These are phyloP conservation scores for Zygoascus biomembranicola DNA, from an alignment of 805 yeast genomes.

Conservation along the genomic window DNA sequence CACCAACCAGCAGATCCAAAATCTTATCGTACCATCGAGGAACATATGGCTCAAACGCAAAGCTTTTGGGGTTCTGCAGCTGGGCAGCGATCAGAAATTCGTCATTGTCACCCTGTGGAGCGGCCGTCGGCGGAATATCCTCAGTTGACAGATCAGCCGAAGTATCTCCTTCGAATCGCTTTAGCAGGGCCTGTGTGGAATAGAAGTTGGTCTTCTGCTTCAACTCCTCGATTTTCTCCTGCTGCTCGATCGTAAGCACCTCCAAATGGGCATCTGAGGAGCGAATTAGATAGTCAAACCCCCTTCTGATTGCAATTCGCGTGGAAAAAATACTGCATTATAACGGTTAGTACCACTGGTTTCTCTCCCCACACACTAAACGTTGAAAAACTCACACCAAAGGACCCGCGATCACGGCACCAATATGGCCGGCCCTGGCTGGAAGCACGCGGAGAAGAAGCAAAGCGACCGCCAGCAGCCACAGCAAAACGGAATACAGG, in stretches of 20 bases:
- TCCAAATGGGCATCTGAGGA: constrained; percentile 25
- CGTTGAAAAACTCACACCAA: constrained; percentile 1
- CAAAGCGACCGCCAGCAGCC: constrained; percentile 19
- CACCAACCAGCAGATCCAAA: constrained; percentile 43
- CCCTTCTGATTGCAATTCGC: constrained; percentile 9
- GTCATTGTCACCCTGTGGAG: background rate
- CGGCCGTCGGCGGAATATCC: background rate
- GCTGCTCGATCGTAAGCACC: constrained; percentile 38
- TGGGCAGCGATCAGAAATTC: constrained; percentile 15
- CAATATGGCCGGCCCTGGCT: constrained; percentile 4
- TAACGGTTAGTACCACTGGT: background rate
- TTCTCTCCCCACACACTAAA: background rate
- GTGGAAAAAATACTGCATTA: constrained; percentile 11
- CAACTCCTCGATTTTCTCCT: constrained; percentile 52
- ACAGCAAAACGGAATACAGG: constrained; percentile 25
- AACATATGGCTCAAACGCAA: constrained; percentile 10
- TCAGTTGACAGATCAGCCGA: background rate
- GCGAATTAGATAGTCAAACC: constrained; percentile 17
- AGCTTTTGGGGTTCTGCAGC: background rate
- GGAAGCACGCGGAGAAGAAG: constrained; percentile 10
- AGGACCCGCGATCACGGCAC: constrained; percentile 11
- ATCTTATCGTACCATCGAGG: constrained; percentile 37
- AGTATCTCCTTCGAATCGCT: constrained; percentile 44
- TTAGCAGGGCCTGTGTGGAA: constrained; percentile 64
- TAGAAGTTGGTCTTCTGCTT: constrained; percentile 68